These are phyloP conservation scores for Lodderomyces jiufengensis DNA, from an alignment of 1,139 yeast species.

Conservation along the genomic window DNA sequence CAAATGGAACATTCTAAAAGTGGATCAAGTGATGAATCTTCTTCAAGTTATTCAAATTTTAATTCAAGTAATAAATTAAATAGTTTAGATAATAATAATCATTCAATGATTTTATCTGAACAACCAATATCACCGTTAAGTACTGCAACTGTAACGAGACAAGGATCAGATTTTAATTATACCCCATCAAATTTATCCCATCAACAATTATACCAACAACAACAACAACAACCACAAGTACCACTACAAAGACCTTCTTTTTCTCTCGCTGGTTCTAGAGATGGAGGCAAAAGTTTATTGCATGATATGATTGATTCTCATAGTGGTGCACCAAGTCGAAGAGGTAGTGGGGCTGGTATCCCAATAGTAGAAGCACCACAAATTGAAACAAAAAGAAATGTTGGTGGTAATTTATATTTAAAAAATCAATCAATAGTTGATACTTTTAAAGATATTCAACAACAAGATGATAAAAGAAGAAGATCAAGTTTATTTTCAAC, in stretches of 20 bases:
- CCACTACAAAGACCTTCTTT: conserved; percentile 13
- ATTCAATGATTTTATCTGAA: conserved; percentile 38
- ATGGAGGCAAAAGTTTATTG: conserved; percentile 24
- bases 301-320: conserved; percentile 38
- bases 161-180: neutral
- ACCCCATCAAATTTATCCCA: conserved; percentile 18
- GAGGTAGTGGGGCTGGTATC: conserved; percentile 31
- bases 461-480: conserved; percentile 43
- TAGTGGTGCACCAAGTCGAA: conserved; percentile 15
- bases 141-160: neutral
- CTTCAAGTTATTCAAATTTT: conserved; percentile 16
- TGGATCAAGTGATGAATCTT: conserved; percentile 37
- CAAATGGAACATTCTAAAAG: conserved; percentile 28
- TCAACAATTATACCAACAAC: conserved; percentile 6
- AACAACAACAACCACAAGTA: no score
- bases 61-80: conserved; percentile 15
- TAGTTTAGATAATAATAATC: conserved; percentile 15
- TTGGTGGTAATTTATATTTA: conserved; percentile 53
- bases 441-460: conserved; percentile 47
- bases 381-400: conserved; percentile 50
- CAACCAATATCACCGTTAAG: conserved; percentile 6
- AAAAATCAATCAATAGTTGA: conserved; percentile 48
- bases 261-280: conserved; percentile 34
- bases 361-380: conserved; percentile 39
- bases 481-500: conserved; percentile 32